Percentiles rank a stretch among this genome's conserved stretches.
phyloP scores from a whole-genome alignment of 129 eudicot genomes.

The Centrapalus pauciflorus region DNA sequence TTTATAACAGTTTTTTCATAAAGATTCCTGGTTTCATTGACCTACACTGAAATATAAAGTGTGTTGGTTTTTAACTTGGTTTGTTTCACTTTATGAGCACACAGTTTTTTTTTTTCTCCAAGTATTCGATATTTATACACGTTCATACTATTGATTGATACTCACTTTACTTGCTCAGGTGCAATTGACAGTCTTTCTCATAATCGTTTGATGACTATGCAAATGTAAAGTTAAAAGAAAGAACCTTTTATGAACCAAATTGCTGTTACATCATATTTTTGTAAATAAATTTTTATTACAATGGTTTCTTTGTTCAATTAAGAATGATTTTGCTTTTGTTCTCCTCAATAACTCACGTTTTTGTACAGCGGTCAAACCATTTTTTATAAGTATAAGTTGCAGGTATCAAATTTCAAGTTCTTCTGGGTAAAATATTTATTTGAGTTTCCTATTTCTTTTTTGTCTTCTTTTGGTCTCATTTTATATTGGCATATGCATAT shows the following conservation, averaged over 20 bases:
- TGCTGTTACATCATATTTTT: not conserved
- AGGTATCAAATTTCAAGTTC: not conserved
- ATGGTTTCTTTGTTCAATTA: not conserved
- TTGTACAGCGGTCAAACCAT: not conserved
- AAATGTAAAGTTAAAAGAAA: constrained; percentile 6
- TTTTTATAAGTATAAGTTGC: not conserved
- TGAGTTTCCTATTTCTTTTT: not conserved
- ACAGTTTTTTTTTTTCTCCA: not conserved
- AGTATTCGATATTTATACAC: not conserved
- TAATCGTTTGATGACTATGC: not conserved
- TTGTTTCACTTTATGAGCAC: not conserved
- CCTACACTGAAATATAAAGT: not conserved
- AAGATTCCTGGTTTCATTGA: not conserved
- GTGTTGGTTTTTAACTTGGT: too few species aligned
- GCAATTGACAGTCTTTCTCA: not conserved
- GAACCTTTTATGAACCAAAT: not conserved
- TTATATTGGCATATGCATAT: not conserved
- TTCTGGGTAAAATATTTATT: not conserved
- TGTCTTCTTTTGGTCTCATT: not conserved
- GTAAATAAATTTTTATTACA: not conserved
- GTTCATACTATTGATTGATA: not conserved
- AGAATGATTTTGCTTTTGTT: not conserved
- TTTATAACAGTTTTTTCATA: not conserved
- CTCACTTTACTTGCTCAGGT: constrained; percentile 4
- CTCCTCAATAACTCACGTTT: not conserved